Conservation (phyloP, 2,329 filamentous ascomycete genomes). For the Rugonectria rugulosa region DNA sequence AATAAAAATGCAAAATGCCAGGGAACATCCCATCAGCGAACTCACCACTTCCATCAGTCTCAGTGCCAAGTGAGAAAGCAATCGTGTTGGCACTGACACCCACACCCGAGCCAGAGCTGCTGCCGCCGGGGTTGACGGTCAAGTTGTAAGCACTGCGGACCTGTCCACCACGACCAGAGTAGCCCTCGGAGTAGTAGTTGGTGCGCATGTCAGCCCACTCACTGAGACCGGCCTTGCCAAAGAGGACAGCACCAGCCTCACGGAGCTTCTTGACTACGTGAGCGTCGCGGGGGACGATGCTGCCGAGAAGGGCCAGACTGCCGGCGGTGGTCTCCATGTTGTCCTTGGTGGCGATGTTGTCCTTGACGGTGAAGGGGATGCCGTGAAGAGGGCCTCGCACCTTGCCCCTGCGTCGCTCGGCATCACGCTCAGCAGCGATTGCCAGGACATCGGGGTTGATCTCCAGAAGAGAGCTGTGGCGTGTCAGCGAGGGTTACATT, state of each 20-base stretch:
- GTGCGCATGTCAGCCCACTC: slow-evolving; percentile 80
- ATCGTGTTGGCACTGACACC: slow-evolving; percentile 70
- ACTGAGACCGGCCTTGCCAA: slow-evolving; percentile 74
- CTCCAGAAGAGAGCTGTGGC: slow-evolving; percentile 64
- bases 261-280: slow-evolving; percentile 68
- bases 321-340: slow-evolving; percentile 82
- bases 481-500: not conserved
- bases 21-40: no score
- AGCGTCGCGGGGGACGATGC: slow-evolving; percentile 72
- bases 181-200: slow-evolving; percentile 73
- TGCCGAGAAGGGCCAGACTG: slow-evolving; percentile 70
- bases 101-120: slow-evolving; percentile 70
- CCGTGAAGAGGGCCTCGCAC: slow-evolving; percentile 75
- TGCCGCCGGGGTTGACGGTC: slow-evolving; percentile 72
- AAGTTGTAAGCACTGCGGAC: slow-evolving; percentile 72
- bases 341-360: slow-evolving; percentile 73
- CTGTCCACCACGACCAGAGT: slow-evolving; percentile 70
- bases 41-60: slow-evolving; percentile 72
- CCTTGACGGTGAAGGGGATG: slow-evolving; percentile 79
- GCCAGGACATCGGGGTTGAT: slow-evolving; percentile 71
- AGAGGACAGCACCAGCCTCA: slow-evolving; percentile 70
- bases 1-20: no score
- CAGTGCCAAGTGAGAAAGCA: slow-evolving; percentile 73
- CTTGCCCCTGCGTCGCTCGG: slow-evolving; percentile 62
- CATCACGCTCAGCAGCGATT: slow-evolving; percentile 68